A percentile compares a stretch with the other conserved stretches of the same genome.
These are phyloP conservation scores for Pachysolen tannophilus DNA, from an alignment of 805 yeast species.

Conservation along the genomic window DNA sequence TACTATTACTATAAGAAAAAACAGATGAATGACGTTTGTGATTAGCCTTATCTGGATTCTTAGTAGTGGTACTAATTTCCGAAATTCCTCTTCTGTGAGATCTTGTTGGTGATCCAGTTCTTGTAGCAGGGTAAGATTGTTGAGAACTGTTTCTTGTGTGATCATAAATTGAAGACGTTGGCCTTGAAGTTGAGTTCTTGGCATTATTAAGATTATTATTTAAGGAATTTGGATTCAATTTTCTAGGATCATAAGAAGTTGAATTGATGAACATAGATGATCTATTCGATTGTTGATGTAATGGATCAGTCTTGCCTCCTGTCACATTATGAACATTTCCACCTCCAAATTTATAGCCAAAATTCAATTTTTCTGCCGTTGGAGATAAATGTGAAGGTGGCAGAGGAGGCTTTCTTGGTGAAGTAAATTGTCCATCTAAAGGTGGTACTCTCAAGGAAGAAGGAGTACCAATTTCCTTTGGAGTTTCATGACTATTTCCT, in stretches of 20 bases:
- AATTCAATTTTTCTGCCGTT: constrained; percentile 7
- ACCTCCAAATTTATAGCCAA: constrained; percentile 18
- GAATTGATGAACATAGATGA: no score
- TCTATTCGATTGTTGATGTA: no score
- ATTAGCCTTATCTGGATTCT: constrained; percentile 18
- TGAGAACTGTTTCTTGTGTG: constrained; percentile 28
- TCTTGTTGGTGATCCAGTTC: constrained; percentile 18
- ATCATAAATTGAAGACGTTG: constrained; percentile 32
- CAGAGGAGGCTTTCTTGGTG: constrained; percentile 69
- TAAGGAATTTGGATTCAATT: no score
- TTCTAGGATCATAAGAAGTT: no score
- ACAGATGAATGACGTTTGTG: constrained; percentile 59
- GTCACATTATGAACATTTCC: constrained; percentile 5
- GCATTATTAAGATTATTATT: no score
- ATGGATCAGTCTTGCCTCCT: no score
- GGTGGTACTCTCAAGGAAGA: no score
- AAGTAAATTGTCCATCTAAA: constrained; percentile 40
- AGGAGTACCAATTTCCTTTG: no score
- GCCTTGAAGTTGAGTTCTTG: no score
- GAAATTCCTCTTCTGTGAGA: constrained; percentile 37
- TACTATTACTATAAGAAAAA: constrained; percentile 30
- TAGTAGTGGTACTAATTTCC: constrained; percentile 25
- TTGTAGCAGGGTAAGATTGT: constrained; percentile 19
- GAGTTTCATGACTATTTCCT: no score
- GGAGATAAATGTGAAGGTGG: constrained; percentile 41